Conservation (phyloP, 2,329 filamentous ascomycete genomes). For the Colletotrichum noveboracense region DNA sequence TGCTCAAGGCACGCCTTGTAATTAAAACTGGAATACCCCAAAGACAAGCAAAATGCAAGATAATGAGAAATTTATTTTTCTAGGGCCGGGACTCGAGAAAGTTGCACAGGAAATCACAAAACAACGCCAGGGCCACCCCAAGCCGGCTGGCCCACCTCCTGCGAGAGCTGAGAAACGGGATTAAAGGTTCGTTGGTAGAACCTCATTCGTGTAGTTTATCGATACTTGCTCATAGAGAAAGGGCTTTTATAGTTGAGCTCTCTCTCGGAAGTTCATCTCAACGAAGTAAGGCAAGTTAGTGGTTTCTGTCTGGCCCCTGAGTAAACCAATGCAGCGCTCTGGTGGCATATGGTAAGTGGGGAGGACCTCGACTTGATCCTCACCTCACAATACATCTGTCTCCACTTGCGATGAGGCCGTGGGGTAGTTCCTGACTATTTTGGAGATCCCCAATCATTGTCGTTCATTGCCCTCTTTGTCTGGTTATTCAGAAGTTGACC, state of each 20-base stretch:
- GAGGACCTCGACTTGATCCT: neutral
- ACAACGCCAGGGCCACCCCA: neutral
- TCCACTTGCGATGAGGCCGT: neutral
- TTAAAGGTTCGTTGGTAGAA: neutral
- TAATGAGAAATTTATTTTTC: rapidly evolving
- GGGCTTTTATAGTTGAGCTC: neutral
- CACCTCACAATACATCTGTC: neutral
- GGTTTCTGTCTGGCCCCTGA: neutral
- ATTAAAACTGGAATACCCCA: neutral
- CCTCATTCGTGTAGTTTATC: neutral
- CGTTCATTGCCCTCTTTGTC: too few relatives aligned
- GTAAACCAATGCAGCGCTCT: neutral
- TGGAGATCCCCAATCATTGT: too few relatives aligned
- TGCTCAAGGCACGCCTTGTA: neutral
- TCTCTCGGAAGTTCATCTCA: rapidly evolving
- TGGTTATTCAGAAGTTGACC: too few relatives aligned
- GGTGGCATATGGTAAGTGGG: neutral
- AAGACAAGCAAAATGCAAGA: neutral
- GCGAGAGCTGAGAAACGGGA: neutral
- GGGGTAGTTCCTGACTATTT: neutral
- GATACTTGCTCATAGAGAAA: neutral
- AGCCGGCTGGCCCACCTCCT: neutral
- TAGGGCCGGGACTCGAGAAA: neutral
- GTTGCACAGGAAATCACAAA: neutral
- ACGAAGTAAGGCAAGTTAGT: neutral